Percentiles rank a stretch among this genome's conserved stretches.
phyloP scores from a whole-genome alignment of 2,329 filamentous ascomycete genomes.

The Dactylella cylindrospora region DNA sequence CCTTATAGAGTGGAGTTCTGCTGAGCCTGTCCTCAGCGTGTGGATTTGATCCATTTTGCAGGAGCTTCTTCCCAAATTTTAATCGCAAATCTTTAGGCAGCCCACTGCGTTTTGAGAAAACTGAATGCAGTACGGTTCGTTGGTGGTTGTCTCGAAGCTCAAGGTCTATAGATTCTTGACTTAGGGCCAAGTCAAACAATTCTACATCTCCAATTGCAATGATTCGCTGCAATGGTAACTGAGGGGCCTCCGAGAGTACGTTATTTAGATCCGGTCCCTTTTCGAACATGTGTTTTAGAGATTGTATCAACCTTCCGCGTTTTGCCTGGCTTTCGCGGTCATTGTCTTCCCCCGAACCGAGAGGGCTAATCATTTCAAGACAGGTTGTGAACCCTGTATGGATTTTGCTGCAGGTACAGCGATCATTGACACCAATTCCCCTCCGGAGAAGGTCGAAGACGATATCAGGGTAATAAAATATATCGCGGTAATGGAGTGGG shows the following conservation, averaged over 20 bases:
- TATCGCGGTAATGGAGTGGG: too few relatives aligned
- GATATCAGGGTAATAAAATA: too few relatives aligned
- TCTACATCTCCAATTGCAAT: not conserved
- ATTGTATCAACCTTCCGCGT: not conserved
- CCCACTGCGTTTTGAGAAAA: not conserved
- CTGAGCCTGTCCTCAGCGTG: too few relatives aligned
- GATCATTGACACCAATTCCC: too few relatives aligned
- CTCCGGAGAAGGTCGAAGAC: too few relatives aligned
- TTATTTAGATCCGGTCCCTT: not conserved
- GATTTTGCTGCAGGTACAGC: too few relatives aligned
- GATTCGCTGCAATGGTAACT: not conserved
- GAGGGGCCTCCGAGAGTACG: not conserved
- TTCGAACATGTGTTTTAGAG: not conserved
- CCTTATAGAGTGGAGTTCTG: too few relatives aligned
- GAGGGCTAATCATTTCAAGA: too few relatives aligned
- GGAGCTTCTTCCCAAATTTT: not conserved
- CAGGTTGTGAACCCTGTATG: too few relatives aligned
- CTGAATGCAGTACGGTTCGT: not conserved
- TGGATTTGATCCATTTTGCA: not conserved
- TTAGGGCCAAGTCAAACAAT: too few relatives aligned
- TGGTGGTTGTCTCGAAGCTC: not conserved
- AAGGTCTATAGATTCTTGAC: too few relatives aligned
- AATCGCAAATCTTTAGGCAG: not conserved
- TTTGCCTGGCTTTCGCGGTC: not conserved
- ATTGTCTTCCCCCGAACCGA: too few relatives aligned